These are phyloP conservation scores for Lecanicillium sp. DNA, from an alignment of 2,329 filamentous ascomycete genomes.

Conservation along the genomic window DNA sequence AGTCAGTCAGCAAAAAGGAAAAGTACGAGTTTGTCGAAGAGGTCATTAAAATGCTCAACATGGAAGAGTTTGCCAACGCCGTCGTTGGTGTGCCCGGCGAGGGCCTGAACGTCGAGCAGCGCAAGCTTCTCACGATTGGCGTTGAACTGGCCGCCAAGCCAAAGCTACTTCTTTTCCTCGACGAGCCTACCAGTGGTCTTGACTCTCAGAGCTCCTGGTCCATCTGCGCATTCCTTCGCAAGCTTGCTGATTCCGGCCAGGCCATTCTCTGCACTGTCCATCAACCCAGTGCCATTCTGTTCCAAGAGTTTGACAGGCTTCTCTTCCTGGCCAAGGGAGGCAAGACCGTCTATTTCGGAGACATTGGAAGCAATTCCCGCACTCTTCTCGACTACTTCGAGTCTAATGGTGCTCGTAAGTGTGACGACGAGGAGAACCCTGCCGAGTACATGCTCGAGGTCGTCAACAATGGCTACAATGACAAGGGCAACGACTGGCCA, in stretches of 20 bases:
- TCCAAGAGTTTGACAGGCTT: conserved; percentile 51
- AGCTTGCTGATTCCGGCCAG: conserved; percentile 48
- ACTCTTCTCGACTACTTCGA: conserved; percentile 58
- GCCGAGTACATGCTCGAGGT: conserved; percentile 67
- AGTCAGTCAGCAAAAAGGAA: conserved; percentile 43
- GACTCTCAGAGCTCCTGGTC: conserved; percentile 58
- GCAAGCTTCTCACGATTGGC: conserved; percentile 56
- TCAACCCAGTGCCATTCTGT: conserved; percentile 45
- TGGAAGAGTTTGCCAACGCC: conserved; percentile 59
- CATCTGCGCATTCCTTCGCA: conserved; percentile 54
- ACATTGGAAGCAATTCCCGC: conserved; percentile 52
- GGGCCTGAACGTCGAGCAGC: conserved; percentile 54
- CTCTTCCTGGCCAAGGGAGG: conserved; percentile 59
- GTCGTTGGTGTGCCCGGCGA: conserved; percentile 56
- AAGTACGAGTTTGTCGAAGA: conserved; percentile 57
- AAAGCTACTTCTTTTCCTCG: conserved; percentile 52
- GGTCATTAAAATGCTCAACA: conserved; percentile 58
- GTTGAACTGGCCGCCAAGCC: conserved; percentile 51
- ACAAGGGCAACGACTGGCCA: conserved; percentile 53
- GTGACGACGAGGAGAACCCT: conserved; percentile 57
- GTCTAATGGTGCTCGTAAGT: conserved; percentile 51
- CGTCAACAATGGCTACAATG: conserved; percentile 32
- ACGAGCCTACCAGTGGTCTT: conserved; percentile 54
- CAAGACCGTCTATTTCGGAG: conserved; percentile 61
- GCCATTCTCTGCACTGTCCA: conserved; percentile 49